Percentiles rank a stretch among this genome's conserved stretches.
Conservation (phyloP, 148 eudicot species). For the Silene latifolia region DNA sequence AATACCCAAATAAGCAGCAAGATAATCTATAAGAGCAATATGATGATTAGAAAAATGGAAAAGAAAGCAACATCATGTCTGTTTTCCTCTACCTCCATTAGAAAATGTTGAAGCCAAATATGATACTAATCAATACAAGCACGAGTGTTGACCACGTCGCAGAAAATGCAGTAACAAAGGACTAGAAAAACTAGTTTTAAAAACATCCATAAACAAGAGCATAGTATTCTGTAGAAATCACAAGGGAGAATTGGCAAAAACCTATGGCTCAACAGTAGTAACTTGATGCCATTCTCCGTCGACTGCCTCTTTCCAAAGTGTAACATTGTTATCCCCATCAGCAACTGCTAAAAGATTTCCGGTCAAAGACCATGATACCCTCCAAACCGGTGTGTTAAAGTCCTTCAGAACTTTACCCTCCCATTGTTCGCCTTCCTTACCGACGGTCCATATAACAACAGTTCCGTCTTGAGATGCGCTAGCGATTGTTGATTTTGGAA, state of each 20-base stretch:
- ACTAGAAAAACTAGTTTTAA: constrained; percentile 19
- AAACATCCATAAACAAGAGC: constrained; percentile 12
- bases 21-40: neutral
- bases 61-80: constrained; percentile 7
- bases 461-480: constrained; percentile 93
- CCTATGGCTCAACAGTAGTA: constrained; percentile 62
- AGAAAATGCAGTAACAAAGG: constrained; percentile 18
- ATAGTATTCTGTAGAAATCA: constrained; percentile 15
- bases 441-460: constrained; percentile 79
- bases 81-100: constrained; percentile 21
- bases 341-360: constrained; percentile 95
- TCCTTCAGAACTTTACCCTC: constrained; percentile 81
- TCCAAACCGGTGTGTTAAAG: constrained; percentile 85
- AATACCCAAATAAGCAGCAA: neutral
- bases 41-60: constrained; percentile 7
- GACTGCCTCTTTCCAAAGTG: constrained; percentile 88
- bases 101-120: constrained; percentile 16
- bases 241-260: constrained; percentile 19
- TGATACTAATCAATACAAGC: constrained; percentile 18
- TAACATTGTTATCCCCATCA: constrained; percentile 72
- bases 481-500: constrained; percentile 85
- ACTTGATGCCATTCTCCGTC: constrained; percentile 92
- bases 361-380: constrained; percentile 90
- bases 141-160: constrained; percentile 17
- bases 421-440: constrained; percentile 87